Conservation (phyloP, 2,329 filamentous ascomycete genomes). For the Diaporthe vexans region DNA sequence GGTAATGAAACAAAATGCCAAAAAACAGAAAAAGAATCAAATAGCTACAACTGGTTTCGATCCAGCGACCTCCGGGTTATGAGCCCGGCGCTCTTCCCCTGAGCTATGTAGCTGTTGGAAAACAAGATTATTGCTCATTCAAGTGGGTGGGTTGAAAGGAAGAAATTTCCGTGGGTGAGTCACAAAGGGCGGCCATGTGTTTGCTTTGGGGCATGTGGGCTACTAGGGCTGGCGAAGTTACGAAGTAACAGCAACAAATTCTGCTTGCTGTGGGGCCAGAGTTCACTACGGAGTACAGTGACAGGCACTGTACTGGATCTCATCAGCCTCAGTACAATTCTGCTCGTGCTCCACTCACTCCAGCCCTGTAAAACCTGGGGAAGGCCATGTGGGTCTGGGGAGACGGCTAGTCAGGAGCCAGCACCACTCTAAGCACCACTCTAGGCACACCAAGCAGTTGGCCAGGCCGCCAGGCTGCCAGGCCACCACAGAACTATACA, state of each 20-base stretch:
- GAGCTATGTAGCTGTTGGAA: neutral
- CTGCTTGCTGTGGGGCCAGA: neutral
- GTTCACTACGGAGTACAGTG: neutral
- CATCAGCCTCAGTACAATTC: too few relatives aligned
- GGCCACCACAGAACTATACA: too few relatives aligned
- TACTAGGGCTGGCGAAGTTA: neutral
- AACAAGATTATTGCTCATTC: neutral
- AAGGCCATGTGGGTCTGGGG: constrained; percentile 26
- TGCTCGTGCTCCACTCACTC: neutral
- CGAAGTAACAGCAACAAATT: neutral
- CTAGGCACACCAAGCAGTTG: neutral
- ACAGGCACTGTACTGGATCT: neutral
- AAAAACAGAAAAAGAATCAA: constrained; percentile 24
- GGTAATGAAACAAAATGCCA: neutral
- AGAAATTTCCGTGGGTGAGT: too few relatives aligned
- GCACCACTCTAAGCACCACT: neutral
- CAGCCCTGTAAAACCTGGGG: constrained; percentile 24
- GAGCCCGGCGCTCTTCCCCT: constrained; percentile 37
- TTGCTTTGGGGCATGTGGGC: constrained; percentile 5
- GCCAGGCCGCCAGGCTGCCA: too few relatives aligned
- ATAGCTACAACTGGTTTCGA: constrained; percentile 43
- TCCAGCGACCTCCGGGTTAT: constrained; percentile 43
- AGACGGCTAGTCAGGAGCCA: neutral
- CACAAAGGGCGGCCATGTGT: constrained; percentile 32
- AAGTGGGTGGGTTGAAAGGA: neutral